phyloP scores from a whole-genome alignment of 108 stramenopile genomes.

The Fragilaria crotonensis region DNA sequence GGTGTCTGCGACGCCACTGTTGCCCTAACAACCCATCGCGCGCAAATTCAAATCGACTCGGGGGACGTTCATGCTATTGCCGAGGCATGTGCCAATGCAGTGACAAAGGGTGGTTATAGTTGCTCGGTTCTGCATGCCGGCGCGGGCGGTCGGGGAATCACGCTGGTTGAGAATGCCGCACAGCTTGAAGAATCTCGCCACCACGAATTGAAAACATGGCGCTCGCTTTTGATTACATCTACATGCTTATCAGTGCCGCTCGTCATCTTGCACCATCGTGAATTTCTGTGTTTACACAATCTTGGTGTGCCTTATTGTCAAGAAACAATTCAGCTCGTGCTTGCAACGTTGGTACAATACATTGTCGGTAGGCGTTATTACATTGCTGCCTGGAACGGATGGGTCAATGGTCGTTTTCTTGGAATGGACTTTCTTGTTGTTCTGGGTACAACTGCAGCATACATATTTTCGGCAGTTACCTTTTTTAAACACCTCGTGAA shows the following conservation, averaged over 20 bases:
- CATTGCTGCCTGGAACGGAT: conserved; percentile 61
- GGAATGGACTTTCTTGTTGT: conserved; percentile 97
- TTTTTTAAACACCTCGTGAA: conserved; percentile 23
- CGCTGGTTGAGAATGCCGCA: conserved; percentile 36
- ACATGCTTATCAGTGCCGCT: conserved; percentile 39
- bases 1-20: conserved; percentile 35
- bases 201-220: conserved; percentile 43
- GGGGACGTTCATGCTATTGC: conserved; percentile 17
- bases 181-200: conserved; percentile 38
- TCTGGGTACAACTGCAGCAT: conserved; percentile 88
- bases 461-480: conserved; percentile 64
- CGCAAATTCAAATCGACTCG: conserved; percentile 7
- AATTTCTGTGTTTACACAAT: neutral
- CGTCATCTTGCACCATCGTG: conserved; percentile 8
- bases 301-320: neutral
- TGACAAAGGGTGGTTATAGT: conserved; percentile 42
- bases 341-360: conserved; percentile 87
- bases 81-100: conserved; percentile 26
- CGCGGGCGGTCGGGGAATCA: conserved; percentile 11
- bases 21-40: conserved; percentile 40
- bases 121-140: conserved; percentile 31
- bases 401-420: conserved; percentile 45
- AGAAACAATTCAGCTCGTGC: conserved; percentile 6
- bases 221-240: conserved; percentile 23
- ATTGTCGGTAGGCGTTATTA: conserved; percentile 81